Base-by-base conservation (phyloP, 2,329 filamentous ascomycete genomes). In the Paracoccidioides brasiliensis region DNA sequence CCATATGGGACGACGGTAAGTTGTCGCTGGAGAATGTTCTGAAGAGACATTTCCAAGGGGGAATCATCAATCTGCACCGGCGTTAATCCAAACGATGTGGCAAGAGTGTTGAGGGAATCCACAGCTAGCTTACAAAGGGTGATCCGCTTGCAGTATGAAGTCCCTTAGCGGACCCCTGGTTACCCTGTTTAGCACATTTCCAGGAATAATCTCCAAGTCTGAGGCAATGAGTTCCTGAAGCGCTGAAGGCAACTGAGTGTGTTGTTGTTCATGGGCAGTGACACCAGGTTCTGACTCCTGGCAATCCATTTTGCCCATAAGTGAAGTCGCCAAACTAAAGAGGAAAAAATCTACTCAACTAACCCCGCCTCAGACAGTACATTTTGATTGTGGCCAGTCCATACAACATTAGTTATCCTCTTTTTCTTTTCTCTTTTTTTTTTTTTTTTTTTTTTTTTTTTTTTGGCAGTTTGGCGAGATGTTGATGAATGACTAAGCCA, bases 31-130 rank as follows among this genome's bases (percentile, higher is more conserved):
- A 67, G 58, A 73, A 70, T 46, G 74, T 76, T 56, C 67, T 60
- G 45, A 73, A 60, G 35, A 77, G 59, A 46, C 66, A 69, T 45
- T 68, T 63, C 68, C 73, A 75, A 42, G 75, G 57, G 37, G 38
- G 50, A 8, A 52, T 43, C 12, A 52, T 52, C 22, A 28, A 52
- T 32, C 50, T 52, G 33, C 12, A 5, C 6, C 6, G 15, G 3
- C 6, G 38, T 46, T 33, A 52, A 48, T 30, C 32, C 6, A 30
- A n/a, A 7, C 28, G 15, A 37, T 50, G 6, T 10, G 37, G 1
- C 7, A 9, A 33, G 35, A 51, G 3, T 28, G 42, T 30, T 14
- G 5, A n/a, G 8, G 33, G 32, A 37, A 40, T n/a, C n/a, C n/a
- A 15, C 5, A 55, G 6, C 2, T 28, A 35, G 28, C 70, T 66